Evolutionary conservation across 2,329 filamentous ascomycete genomes (phyloP).

Genomic region (Colletotrichum liriopes): DNA sequence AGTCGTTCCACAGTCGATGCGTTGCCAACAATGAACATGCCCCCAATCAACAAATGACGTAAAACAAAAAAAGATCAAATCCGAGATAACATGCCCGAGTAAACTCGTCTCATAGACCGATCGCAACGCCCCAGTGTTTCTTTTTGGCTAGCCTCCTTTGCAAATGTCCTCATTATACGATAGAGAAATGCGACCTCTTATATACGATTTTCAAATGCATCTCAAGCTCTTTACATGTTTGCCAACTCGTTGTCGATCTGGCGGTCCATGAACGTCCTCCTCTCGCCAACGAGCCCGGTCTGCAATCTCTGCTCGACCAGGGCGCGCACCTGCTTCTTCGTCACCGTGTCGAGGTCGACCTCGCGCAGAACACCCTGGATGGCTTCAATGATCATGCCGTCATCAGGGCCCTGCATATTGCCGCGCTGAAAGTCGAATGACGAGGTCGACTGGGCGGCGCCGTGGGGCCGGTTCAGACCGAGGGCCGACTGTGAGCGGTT

Average conservation of each 20-base stretch:
- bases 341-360: conserved; percentile 96
- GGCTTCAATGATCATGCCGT: conserved; percentile 85
- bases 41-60: conserved; percentile 9
- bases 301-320: conserved; percentile 95
- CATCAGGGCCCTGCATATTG: conserved; percentile 77
- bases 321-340: conserved; percentile 95
- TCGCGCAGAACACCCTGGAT: conserved; percentile 87
- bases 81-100: conserved; percentile 20
- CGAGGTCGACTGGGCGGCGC: conserved; percentile 64
- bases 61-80: conserved; percentile 20
- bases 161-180: conserved; percentile 35
- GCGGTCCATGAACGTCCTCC: conserved; percentile 89
- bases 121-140: conserved; percentile 35
- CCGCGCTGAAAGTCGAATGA: conserved; percentile 75
- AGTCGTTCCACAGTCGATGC: conserved; percentile 19
- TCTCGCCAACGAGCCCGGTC: conserved; percentile 88
- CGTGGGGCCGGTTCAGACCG: conserved; percentile 63
- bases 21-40: conserved; percentile 15
- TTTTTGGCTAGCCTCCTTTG: conserved; percentile 21
- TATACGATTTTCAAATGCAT: conserved; percentile 25
- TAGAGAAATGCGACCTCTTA: conserved; percentile 23
- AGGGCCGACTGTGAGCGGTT: conserved; percentile 63
- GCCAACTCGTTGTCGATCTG: conserved; percentile 95
- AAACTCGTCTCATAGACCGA: conserved; percentile 23
- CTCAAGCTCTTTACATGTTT: conserved; percentile 78